Base-by-base conservation (phyloP, 177 flowering plant genomes). In the Vitis hybrid region DNA sequence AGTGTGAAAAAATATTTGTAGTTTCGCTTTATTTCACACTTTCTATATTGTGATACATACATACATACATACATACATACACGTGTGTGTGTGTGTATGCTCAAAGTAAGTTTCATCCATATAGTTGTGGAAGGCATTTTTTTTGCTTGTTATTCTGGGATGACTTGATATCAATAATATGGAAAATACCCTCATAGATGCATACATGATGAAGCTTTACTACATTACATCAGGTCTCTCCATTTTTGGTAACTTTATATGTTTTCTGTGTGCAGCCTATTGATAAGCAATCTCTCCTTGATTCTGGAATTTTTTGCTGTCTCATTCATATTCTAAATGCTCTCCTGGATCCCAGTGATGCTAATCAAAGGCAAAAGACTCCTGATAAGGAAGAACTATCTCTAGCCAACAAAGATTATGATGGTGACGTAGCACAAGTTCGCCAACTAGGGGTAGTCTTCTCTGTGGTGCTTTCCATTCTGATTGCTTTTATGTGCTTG, bases 231-330 rank as follows among this genome's bases (percentile, higher is more conserved):
- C 47, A 3, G 22, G 20, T 7, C 19, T 51, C 6, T 57, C 15
- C 15, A 17, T 53, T 51, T 12, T 57, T 52, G 31, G 28, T n/a
- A 28, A 50, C 11, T 6, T 62, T 13, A 50, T 20, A 54, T 65
- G 20, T 65, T 50, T 57, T n/a, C 17, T 77, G 3, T 68, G 72
- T 65, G 76, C 96, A 96, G 99, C 90, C 97, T 50, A 80, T 89
- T 75, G 99, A 94, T 77, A 96, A 92, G 71, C 98, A 96, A 79
- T 92, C 97, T 71, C 94, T 96, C 64, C 88, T 96, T 66, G 97
- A 94, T 82, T 94, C 99, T 77, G 99, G 98, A 71, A 96, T 96
- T 59, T 81, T 96, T 8, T 90, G 99, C 87, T 94, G 97, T 79
- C 97, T 96, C 69, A 86, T 96, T 73, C 94, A 90, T 75, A 78